Base-by-base conservation (phyloP, 1,284 basidiomycete species). In the Ceratobasidium sp. region DNA sequence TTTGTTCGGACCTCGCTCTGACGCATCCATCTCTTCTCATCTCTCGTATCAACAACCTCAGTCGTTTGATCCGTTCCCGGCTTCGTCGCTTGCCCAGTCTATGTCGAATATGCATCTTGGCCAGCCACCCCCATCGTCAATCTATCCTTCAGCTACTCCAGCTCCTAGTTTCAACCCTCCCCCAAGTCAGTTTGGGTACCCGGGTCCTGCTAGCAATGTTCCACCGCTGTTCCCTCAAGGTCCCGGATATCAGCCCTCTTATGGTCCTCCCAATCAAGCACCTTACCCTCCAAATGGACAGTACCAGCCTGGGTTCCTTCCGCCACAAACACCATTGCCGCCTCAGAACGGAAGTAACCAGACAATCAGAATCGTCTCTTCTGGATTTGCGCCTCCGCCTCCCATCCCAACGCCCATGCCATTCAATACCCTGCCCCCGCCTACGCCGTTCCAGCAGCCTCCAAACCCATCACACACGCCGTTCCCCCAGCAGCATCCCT, bases 121-220 rank as follows among this genome's bases (percentile, higher is more conserved):
- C 5, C 63, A 68, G 24, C 34, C 46, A 34, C 31, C 74, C 73
- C 5, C 81, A 0, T 80, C 80, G 16, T 72, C 64, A 16, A 41
- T 62, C 39, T 69, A 34, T 34, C 65, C 71, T 54, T 74, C 76
- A 53, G 64, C 75, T 34, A 76, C 76, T 58, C 75, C 75, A n/a
- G 72, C 76, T 31, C 77, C 79, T 39, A 74, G 76, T 5, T 78
- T 78, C 53, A 58, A 65, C 31, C 49, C 53, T 3, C 54, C 56
- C 48, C 68, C 68, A 19, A 71, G 68, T 29, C 56, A 59, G 24
- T 71, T 59, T 39, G 68, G 68, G 9, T 58, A 48, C 31, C 53
- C 53, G 1, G 56, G 29, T 16, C 56, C 68, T 34, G 22, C 29
- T 13, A 43, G 58, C 54, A 59, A 27, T 39, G 56, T 24, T 11